A percentile compares a stretch with the other conserved stretches of the same genome.
phyloP scores from a whole-genome alignment of 2,329 filamentous ascomycete genomes.

The Geosmithia flava region DNA sequence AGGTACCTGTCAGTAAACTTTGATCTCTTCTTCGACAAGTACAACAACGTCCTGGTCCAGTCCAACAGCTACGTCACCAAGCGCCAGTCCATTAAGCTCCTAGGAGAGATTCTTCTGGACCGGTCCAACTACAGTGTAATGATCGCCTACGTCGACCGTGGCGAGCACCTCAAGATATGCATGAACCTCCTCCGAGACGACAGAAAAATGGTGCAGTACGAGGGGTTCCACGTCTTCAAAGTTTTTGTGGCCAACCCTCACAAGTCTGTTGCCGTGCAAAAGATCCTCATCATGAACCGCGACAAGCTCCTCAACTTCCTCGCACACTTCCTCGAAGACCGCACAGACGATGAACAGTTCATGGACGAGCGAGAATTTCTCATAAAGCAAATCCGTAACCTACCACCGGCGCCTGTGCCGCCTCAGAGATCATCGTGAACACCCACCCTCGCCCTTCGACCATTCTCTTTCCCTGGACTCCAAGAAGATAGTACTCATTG shows the following conservation, averaged over 20 bases:
- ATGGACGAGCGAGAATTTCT: conserved; percentile 96
- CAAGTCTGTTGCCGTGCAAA: conserved; percentile 91
- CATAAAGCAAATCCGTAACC: conserved; percentile 79
- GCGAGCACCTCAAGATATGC: conserved; percentile 92
- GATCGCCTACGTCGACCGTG: conserved; percentile 91
- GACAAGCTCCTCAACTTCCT: conserved; percentile 84
- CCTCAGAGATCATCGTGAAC: conserved; percentile 26
- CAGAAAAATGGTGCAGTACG: conserved; percentile 98
- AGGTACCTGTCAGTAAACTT: conserved; percentile 85
- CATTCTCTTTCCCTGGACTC: background rate
- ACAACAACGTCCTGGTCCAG: conserved; percentile 78
- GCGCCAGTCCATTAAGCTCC: conserved; percentile 90
- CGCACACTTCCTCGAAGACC: conserved; percentile 82
- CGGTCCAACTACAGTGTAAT: conserved; percentile 96
- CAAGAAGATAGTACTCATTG: background rate
- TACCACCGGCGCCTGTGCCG: conserved; percentile 45
- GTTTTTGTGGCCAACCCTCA: conserved; percentile 98
- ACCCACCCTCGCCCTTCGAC: too few species aligned
- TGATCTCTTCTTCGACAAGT: conserved; percentile 81
- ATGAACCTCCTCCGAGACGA: conserved; percentile 96
- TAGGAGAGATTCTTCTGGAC: conserved; percentile 89
- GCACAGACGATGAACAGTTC: conserved; percentile 96
- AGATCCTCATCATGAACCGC: conserved; percentile 91
- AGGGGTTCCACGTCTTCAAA: conserved; percentile 99
- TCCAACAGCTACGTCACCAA: conserved; percentile 97